These are phyloP conservation scores for Gamsiella multidivaricata DNA, from an alignment of 192 early-diverging fungal genomes.

Conservation along the genomic window DNA sequence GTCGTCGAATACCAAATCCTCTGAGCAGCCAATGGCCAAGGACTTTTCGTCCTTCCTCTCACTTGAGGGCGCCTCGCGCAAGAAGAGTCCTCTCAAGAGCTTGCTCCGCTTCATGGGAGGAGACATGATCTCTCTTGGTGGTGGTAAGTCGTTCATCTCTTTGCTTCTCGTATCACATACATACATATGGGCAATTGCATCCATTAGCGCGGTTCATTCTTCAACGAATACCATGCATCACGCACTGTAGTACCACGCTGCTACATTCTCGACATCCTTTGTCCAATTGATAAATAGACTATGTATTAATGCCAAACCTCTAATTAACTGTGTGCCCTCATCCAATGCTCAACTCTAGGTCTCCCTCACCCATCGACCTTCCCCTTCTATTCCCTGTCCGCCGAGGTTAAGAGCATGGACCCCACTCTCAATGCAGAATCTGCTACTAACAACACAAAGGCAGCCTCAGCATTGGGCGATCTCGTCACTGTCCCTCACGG, in stretches of 20 bases:
- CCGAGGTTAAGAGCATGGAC: slow-evolving; percentile 55
- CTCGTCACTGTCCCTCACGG: slow-evolving; percentile 61
- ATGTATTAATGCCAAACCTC: no score
- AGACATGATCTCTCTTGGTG: slow-evolving; percentile 70
- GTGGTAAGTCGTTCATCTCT: slow-evolving; percentile 33
- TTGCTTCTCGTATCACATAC: background rate
- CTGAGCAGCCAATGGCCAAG: slow-evolving; percentile 44
- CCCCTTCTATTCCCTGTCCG: slow-evolving; percentile 61
- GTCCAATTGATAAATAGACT: no score
- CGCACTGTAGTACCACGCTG: no score
- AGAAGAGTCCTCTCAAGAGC: slow-evolving; percentile 56
- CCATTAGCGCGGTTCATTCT: no score
- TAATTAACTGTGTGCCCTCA: background rate
- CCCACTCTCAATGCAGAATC: slow-evolving; percentile 13
- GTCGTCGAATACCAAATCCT: background rate
- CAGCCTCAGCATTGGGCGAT: slow-evolving; percentile 14
- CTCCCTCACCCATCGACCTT: slow-evolving; percentile 75
- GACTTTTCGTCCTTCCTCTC: slow-evolving; percentile 53
- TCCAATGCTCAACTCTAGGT: slow-evolving; percentile 21
- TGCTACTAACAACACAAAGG: no score
- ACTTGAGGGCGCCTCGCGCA: slow-evolving; percentile 43
- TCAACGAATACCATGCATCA: no score
- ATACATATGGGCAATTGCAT: no score
- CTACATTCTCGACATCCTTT: no score
- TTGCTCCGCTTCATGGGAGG: slow-evolving; percentile 49